Conservation (phyloP, 2,329 filamentous ascomycete species). For the Cladophialophora carrionii region DNA sequence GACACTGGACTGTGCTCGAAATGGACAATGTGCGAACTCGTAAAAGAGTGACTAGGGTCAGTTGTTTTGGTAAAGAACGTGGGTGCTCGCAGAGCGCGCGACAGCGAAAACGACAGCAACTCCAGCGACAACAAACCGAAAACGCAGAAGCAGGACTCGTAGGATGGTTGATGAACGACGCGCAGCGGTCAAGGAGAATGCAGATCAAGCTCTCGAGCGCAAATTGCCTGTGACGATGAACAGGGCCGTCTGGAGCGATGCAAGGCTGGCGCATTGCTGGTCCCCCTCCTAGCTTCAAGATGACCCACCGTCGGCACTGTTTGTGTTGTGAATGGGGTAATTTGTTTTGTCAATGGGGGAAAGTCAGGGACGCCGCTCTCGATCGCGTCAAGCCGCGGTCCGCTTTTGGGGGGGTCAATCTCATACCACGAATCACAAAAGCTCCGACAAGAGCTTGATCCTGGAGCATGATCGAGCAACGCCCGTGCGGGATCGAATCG, state of each 20-base stretch:
- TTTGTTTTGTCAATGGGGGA: slow-evolving; percentile 27
- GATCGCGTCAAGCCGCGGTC: slow-evolving; percentile 26
- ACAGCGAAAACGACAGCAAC: slow-evolving; percentile 30
- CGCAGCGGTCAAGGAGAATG: slow-evolving; percentile 26
- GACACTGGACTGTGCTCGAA: slow-evolving; percentile 11
- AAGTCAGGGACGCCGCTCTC: slow-evolving; percentile 27
- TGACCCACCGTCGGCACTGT: slow-evolving; percentile 24
- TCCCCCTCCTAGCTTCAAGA: slow-evolving; percentile 12
- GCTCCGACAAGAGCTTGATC: slow-evolving; percentile 27
- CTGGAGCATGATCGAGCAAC: slow-evolving; percentile 25
- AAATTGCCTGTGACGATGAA: slow-evolving; percentile 32
- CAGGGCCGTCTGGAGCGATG: slow-evolving; percentile 28
- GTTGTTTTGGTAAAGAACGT: slow-evolving; percentile 37
- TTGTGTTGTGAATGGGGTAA: slow-evolving; percentile 31
- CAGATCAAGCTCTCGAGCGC: slow-evolving; percentile 25
- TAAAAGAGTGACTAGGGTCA: slow-evolving; percentile 38
- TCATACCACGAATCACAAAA: slow-evolving; percentile 31
- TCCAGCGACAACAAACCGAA: slow-evolving; percentile 27
- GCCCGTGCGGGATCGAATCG: slow-evolving; percentile 27
- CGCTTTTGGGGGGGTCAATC: slow-evolving; percentile 29
- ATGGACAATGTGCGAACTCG: slow-evolving; percentile 18
- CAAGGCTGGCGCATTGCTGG: slow-evolving; percentile 34
- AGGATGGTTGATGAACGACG: background rate
- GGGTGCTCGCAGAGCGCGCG: slow-evolving; percentile 35
- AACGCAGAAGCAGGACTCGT: slow-evolving; percentile 12